These are phyloP conservation scores for Penicillium sp. DNA, from an alignment of 2,329 filamentous ascomycete species.

Conservation along the genomic window DNA sequence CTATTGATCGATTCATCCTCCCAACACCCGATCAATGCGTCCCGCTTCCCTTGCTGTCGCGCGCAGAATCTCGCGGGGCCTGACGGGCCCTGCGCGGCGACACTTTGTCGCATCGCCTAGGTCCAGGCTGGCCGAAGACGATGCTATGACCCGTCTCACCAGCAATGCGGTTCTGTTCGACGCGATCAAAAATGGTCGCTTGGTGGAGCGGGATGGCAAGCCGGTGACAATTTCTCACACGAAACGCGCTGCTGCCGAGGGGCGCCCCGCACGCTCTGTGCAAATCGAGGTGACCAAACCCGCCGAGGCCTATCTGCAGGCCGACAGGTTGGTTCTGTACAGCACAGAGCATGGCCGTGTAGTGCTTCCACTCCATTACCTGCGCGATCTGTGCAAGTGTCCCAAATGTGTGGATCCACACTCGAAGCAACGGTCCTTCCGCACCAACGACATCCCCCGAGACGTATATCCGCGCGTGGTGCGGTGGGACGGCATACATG, in stretches of 20 bases:
- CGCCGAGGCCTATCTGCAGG: background rate
- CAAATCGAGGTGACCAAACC: background rate
- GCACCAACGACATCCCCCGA: constrained; percentile 57
- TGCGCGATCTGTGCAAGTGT: constrained; percentile 55
- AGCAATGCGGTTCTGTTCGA: background rate
- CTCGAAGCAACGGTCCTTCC: constrained; percentile 60
- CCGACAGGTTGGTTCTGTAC: background rate
- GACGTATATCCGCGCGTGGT: constrained; percentile 39
- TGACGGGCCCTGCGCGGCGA: constrained; percentile 5
- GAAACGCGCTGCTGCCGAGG: background rate
- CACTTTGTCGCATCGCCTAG: constrained; percentile 10
- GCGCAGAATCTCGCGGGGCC: constrained; percentile 7
- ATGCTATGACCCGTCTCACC: background rate
- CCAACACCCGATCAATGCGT: constrained; percentile 4
- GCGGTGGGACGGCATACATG: constrained; percentile 31
- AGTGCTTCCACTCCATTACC: constrained; percentile 14
- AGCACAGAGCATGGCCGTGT: background rate
- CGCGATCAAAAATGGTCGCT: background rate
- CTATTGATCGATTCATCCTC: background rate
- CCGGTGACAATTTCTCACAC: background rate
- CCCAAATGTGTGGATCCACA: constrained; percentile 48
- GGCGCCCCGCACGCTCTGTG: background rate
- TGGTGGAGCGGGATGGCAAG: background rate
- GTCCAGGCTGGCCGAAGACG: constrained; percentile 1
- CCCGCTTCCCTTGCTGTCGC: constrained; percentile 1